Evolutionary conservation across 1,139 yeast genomes (phyloP).

Genomic region (Zygosaccharomyces pseudobailii): DNA sequence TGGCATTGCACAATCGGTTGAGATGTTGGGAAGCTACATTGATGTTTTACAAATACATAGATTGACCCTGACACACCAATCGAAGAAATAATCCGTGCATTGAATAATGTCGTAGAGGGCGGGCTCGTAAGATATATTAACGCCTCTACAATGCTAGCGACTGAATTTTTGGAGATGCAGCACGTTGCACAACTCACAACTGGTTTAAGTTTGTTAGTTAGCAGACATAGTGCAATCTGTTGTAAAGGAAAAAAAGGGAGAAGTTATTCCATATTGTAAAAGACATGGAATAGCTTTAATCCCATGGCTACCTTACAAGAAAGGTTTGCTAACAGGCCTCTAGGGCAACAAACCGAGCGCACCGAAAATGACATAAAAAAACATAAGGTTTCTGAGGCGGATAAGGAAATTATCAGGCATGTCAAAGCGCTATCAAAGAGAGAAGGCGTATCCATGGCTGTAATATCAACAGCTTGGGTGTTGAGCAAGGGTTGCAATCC

Average conservation of each 20-base stretch:
- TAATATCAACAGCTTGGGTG: constrained; percentile 53
- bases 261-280: too few relatives aligned
- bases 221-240: constrained; percentile 47
- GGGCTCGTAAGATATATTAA: too few relatives aligned
- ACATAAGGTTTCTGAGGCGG: constrained; percentile 27
- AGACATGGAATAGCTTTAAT: constrained; percentile 40
- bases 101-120: constrained; percentile 46
- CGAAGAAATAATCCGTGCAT: constrained; percentile 45
- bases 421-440: constrained; percentile 50
- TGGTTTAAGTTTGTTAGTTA: constrained; percentile 47
- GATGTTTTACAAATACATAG: constrained; percentile 50
- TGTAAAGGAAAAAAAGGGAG: too few relatives aligned
- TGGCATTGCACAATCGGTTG: constrained; percentile 39
- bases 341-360: constrained; percentile 17
- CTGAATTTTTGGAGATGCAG: constrained; percentile 44
- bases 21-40: constrained; percentile 46
- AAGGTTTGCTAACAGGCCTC: constrained; percentile 47
- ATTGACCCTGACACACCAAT: constrained; percentile 40
- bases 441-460: constrained; percentile 46
- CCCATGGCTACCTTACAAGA: constrained; percentile 51
- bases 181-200: constrained; percentile 42
- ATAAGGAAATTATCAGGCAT: constrained; percentile 41
- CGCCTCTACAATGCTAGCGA: constrained; percentile 45
- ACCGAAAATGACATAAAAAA: constrained; percentile 23
- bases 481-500: constrained; percentile 48